Evolutionary conservation across 768 basidiomycete species (phyloP).

Genomic region (Xerocomus spinulosus): DNA sequence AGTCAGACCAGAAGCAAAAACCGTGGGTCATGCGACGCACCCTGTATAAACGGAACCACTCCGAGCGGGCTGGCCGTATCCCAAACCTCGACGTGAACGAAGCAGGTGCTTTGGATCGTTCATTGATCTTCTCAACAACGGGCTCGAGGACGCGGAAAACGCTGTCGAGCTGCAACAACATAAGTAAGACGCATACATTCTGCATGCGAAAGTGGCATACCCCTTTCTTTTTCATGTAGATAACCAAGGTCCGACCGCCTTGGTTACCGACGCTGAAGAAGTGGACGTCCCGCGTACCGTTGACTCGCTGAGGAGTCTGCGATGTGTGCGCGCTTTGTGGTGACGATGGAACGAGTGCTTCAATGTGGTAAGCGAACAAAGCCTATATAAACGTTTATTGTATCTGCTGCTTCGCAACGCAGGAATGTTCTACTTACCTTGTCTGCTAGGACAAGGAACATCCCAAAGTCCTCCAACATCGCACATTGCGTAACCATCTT

Average conservation of each 20-base stretch:
- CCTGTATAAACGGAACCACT: constrained; percentile 94
- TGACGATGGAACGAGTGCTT: constrained; percentile 89
- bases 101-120: constrained; percentile 64
- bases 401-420: neutral
- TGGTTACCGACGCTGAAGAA: constrained; percentile 94
- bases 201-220: constrained; percentile 31
- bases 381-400: constrained; percentile 40
- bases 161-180: constrained; percentile 58
- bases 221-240: constrained; percentile 95
- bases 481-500: constrained; percentile 94
- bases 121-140: constrained; percentile 84
- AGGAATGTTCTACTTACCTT: constrained; percentile 46
- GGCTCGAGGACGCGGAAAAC: constrained; percentile 98
- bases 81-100: constrained; percentile 71
- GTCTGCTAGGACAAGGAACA: constrained; percentile 93
- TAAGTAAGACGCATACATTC: constrained; percentile 11
- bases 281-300: constrained; percentile 86
- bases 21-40: constrained; percentile 26
- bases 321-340: constrained; percentile 61
- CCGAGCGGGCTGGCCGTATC: constrained; percentile 74
- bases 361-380: constrained; percentile 91
- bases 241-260: constrained; percentile 81
- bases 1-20: neutral
- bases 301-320: constrained; percentile 86
- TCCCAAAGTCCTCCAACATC: constrained; percentile 93